Conservation (phyloP, 805 yeast genomes). For the Saccharomycopsis sp. region DNA sequence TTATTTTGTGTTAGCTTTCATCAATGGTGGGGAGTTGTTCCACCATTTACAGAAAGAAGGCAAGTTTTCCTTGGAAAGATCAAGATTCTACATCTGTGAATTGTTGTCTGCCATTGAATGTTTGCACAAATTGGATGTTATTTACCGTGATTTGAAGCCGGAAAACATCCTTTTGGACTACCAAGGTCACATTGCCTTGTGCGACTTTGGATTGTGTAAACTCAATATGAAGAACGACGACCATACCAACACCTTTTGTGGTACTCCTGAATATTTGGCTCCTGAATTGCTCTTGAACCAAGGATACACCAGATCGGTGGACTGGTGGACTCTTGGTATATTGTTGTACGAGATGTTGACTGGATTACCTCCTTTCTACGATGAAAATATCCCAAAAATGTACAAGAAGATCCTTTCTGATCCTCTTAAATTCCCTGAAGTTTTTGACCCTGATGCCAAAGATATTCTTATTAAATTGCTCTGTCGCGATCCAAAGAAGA, state of each 20-base stretch:
- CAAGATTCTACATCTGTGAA: constrained; percentile 93
- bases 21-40: constrained; percentile 95
- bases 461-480: constrained; percentile 65
- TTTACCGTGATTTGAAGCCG: constrained; percentile 93
- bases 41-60: constrained; percentile 91
- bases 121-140: constrained; percentile 83
- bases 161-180: constrained; percentile 91
- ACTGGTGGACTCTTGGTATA: constrained; percentile 98
- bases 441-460: constrained; percentile 71
- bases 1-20: constrained; percentile 83
- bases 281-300: constrained; percentile 88
- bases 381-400: constrained; percentile 89
- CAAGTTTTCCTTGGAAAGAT: constrained; percentile 77
- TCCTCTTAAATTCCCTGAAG: constrained; percentile 82
- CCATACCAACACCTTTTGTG: constrained; percentile 89
- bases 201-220: constrained; percentile 96
- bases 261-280: constrained; percentile 95
- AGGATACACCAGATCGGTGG: constrained; percentile 93
- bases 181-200: constrained; percentile 95
- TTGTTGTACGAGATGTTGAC: constrained; percentile 92
- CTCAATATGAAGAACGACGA: constrained; percentile 88
- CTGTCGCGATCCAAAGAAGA: constrained; percentile 50
- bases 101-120: constrained; percentile 88
- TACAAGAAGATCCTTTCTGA: constrained; percentile 88
- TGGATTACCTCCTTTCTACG: constrained; percentile 95